phyloP scores from a whole-genome alignment of 805 yeast species.

The Metschnikowia lachancei region DNA sequence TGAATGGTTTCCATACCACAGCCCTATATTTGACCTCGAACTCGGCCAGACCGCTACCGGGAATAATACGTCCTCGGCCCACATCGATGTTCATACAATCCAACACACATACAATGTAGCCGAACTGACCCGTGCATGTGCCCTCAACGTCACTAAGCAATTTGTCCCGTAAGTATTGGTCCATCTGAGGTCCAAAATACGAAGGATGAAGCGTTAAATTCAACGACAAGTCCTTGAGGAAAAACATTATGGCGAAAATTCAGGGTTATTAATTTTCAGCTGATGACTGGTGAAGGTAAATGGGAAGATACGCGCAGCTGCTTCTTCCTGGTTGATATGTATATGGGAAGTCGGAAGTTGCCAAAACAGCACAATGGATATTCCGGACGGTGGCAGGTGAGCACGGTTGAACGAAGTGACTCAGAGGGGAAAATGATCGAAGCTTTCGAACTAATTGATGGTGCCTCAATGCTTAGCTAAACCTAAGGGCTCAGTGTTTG shows the following conservation, averaged over 20 bases:
- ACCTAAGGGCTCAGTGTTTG: not conserved
- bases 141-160: conserved; percentile 96
- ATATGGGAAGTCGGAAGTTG: no score
- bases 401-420: conserved; percentile 1
- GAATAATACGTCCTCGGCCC: conserved; percentile 88
- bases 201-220: conserved; percentile 95
- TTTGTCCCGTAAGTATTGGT: conserved; percentile 84
- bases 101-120: conserved; percentile 92
- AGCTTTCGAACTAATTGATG: not conserved
- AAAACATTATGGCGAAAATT: conserved; percentile 33
- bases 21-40: conserved; percentile 95
- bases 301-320: no score
- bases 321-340: no score
- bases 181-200: conserved; percentile 97
- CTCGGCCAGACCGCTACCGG: conserved; percentile 92
- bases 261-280: not conserved
- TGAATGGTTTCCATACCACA: conserved; percentile 96
- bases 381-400: not conserved
- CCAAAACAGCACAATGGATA: not conserved
- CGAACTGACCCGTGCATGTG: conserved; percentile 97
- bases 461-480: not conserved
- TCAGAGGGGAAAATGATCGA: conserved; percentile 1
- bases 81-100: conserved; percentile 94
- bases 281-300: not conserved
- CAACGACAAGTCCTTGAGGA: conserved; percentile 80